Percentiles rank a stretch among this genome's conserved stretches.
Conservation (phyloP, 78 protist genomes). For the Cavenderia fasciculata region DNA sequence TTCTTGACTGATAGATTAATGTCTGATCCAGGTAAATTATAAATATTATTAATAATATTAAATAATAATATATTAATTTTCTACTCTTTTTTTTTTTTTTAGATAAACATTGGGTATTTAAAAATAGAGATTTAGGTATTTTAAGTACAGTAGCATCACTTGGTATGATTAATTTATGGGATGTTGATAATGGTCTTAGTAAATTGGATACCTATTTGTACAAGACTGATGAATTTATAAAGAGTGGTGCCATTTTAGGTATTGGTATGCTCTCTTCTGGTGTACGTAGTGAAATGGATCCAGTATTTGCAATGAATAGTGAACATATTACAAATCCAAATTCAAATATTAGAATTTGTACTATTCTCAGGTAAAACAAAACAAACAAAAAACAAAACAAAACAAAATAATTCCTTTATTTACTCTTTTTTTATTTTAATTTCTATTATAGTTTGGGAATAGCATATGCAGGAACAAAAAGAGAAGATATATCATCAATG, state of each 20-base stretch:
- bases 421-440: not conserved
- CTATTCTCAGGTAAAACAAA: constrained; percentile 55
- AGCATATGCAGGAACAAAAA: constrained; percentile 87
- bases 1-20: constrained; percentile 95
- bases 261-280: constrained; percentile 92
- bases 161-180: constrained; percentile 97
- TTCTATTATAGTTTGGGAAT: constrained; percentile 85
- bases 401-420: not conserved
- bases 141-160: constrained; percentile 97
- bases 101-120: constrained; percentile 91
- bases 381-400: no score
- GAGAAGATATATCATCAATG: constrained; percentile 65
- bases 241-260: constrained; percentile 97
- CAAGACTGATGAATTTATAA: constrained; percentile 85
- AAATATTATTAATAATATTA: not conserved
- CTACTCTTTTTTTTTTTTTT: not conserved
- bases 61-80: not conserved
- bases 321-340: constrained; percentile 65
- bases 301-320: constrained; percentile 90
- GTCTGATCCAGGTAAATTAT: constrained; percentile 76
- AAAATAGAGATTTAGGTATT: constrained; percentile 96
- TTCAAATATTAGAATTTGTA: constrained; percentile 39
- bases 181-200: constrained; percentile 93
- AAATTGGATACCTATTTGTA: constrained; percentile 90
- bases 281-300: constrained; percentile 91